Evolutionary conservation across 2,329 filamentous ascomycete species (phyloP).

Genomic region (Phaeosphaeria sp.): DNA sequence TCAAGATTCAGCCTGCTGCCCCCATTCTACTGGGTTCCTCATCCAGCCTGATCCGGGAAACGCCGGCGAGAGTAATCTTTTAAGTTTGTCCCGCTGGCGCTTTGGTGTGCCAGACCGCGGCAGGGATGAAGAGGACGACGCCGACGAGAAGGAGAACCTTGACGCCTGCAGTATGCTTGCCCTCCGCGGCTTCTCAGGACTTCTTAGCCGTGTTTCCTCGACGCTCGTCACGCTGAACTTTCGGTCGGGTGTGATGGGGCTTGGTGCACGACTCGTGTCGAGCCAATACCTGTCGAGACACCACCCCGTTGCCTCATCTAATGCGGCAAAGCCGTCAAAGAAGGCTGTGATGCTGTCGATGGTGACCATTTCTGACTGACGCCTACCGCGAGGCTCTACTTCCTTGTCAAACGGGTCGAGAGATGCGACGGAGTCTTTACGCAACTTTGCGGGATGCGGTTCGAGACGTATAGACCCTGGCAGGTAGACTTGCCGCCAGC

Average conservation of each 20-base stretch:
- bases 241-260: background rate
- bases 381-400: constrained; percentile 19
- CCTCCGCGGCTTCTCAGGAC: constrained; percentile 9
- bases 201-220: constrained; percentile 13
- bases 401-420: constrained; percentile 44
- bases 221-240: constrained; percentile 15
- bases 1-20: constrained; percentile 4
- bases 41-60: constrained; percentile 23
- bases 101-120: constrained; percentile 15
- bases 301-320: constrained; percentile 31
- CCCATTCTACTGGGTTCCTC: constrained; percentile 15
- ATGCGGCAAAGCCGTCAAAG: constrained; percentile 50
- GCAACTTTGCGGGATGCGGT: constrained; percentile 31
- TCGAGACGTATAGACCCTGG: constrained; percentile 53
- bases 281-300: constrained; percentile 44
- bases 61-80: constrained; percentile 28
- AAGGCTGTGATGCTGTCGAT: constrained; percentile 52
- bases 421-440: constrained; percentile 51
- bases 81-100: constrained; percentile 31
- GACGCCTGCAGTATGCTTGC: constrained; percentile 9
- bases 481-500: constrained; percentile 41
- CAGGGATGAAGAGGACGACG: constrained; percentile 24
- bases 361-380: constrained; percentile 30
- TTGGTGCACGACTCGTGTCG: constrained; percentile 6
- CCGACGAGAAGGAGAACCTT: constrained; percentile 29